Percentiles rank a stretch among this genome's conserved stretches.
Evolutionary conservation across 805 yeast species (phyloP).

Genomic region (Scheffersomyces spartinae): DNA sequence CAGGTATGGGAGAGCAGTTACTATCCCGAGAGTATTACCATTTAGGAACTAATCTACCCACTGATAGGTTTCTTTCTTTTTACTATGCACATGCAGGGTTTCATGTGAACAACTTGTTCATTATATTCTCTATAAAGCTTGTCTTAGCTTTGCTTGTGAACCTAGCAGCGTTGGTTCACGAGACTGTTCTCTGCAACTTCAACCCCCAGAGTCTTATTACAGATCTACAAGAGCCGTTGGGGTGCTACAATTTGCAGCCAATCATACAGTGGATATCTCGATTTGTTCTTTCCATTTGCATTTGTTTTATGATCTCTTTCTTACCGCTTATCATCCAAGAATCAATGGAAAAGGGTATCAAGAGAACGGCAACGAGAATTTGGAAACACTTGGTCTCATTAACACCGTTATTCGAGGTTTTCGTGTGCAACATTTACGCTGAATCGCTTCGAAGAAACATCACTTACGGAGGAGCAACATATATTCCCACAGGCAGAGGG

Average conservation of each 20-base stretch:
- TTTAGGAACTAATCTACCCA: slow-evolving; percentile 63
- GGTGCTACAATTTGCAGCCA: slow-evolving; percentile 64
- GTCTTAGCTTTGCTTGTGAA: slow-evolving; percentile 48
- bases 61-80: slow-evolving; percentile 69
- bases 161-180: slow-evolving; percentile 51
- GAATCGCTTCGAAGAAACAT: slow-evolving; percentile 58
- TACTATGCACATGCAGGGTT: slow-evolving; percentile 84
- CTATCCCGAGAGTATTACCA: slow-evolving; percentile 73
- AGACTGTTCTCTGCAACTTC: slow-evolving; percentile 50
- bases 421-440: slow-evolving; percentile 68
- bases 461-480: slow-evolving; percentile 69
- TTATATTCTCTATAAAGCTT: slow-evolving; percentile 56
- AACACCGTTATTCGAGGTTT: slow-evolving; percentile 71
- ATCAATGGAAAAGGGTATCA: slow-evolving; percentile 62
- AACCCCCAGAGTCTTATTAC: slow-evolving; percentile 48
- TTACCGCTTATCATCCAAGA: slow-evolving; percentile 72
- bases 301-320: slow-evolving; percentile 64
- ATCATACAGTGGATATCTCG: slow-evolving; percentile 66
- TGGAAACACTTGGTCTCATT: slow-evolving; percentile 57
- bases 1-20: slow-evolving; percentile 88
- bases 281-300: slow-evolving; percentile 60
- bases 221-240: slow-evolving; percentile 50
- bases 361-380: slow-evolving; percentile 54
- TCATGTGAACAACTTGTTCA: slow-evolving; percentile 68
- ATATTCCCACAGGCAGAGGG: slow-evolving; percentile 76